phyloP scores from a whole-genome alignment of 2,329 filamentous ascomycete genomes.

The Exophiala bonariae region DNA sequence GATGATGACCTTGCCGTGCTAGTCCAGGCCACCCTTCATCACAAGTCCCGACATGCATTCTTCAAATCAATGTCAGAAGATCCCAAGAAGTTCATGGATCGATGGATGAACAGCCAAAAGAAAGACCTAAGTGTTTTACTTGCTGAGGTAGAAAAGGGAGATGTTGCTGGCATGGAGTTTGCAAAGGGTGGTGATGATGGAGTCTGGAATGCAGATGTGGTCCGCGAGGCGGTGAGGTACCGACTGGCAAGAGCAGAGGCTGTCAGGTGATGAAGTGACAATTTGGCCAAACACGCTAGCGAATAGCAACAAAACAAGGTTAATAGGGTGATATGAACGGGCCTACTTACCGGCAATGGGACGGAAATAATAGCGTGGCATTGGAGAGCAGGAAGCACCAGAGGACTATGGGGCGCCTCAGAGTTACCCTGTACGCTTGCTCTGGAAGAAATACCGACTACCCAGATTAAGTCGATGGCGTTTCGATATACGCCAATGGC shows the following conservation, averaged over 20 bases:
- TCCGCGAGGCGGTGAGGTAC: conserved; percentile 62
- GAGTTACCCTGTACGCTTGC: too few species aligned
- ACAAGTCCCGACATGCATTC: conserved; percentile 89
- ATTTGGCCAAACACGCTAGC: too few species aligned
- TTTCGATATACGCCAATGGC: too few species aligned
- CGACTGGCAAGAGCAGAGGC: conserved; percentile 55
- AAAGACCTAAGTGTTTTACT: conserved; percentile 85
- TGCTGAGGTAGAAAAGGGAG: conserved; percentile 71
- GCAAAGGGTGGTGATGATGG: conserved; percentile 55
- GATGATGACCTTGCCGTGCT: conserved; percentile 85
- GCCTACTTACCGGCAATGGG: too few species aligned
- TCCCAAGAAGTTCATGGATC: conserved; percentile 77
- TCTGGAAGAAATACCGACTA: too few species aligned
- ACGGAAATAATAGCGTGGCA: too few species aligned
- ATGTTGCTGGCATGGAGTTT: conserved; percentile 48
- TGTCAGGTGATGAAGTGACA: neutral
- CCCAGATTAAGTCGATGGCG: too few species aligned
- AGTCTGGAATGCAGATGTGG: conserved; percentile 63
- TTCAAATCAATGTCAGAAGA: conserved; percentile 76
- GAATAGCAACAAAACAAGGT: too few species aligned
- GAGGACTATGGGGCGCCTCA: too few species aligned
- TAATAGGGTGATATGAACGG: too few species aligned
- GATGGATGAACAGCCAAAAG: conserved; percentile 90
- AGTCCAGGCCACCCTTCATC: conserved; percentile 77
- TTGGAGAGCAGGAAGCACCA: too few species aligned